Base-by-base conservation (phyloP, 139 green algal genomes). In the Chlamydomonas sp. region DNA sequence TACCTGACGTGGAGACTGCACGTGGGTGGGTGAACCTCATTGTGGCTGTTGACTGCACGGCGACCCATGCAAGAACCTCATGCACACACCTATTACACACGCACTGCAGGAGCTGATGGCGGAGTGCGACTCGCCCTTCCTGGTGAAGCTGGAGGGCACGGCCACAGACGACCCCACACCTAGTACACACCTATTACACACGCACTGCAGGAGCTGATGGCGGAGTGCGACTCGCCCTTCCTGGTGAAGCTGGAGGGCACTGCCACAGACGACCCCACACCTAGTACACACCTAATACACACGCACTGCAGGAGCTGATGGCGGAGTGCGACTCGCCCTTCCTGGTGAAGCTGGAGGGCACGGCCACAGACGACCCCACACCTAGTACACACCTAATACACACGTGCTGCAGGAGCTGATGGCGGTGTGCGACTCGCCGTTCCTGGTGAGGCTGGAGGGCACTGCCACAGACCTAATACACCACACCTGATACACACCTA, bases 371-470 rank as follows among this genome's bases (percentile, higher is more conserved):
- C 87, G 91, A 93, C 62, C 80, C 90, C 20, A 93, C 86, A n/a
- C n/a, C n/a, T n/a, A n/a, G n/a, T n/a, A n/a, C 57, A 20, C 7
- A n/a, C 49, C 7, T 5, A n/a, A n/a, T 5, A 7, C 6, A 7
- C 60, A 57, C 16, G 31, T 63, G 10, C 96, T 96, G 49, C 98
- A 98, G 92, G 92, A 93, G 71, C 90, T 99, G 60, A 95, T 96
- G 94, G 72, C 88, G 66, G 92, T 96, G 83, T 97, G 96, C 80
- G 79, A 92, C 90, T 96, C 89, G 75, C 92, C 93, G 72, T 98
- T 98, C 93, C 89, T 98, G 62, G 96, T 98, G 18, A 94, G 94
- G 64, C 91, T 98, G 83, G 83, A 95, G 61, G 87, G 93, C 58
- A 91, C 91, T 60, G 95, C 95, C 91, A 89, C 96, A 89, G 93